Conservation (phyloP, 163 green algal genomes). For the Scenedesmus sp. region DNA sequence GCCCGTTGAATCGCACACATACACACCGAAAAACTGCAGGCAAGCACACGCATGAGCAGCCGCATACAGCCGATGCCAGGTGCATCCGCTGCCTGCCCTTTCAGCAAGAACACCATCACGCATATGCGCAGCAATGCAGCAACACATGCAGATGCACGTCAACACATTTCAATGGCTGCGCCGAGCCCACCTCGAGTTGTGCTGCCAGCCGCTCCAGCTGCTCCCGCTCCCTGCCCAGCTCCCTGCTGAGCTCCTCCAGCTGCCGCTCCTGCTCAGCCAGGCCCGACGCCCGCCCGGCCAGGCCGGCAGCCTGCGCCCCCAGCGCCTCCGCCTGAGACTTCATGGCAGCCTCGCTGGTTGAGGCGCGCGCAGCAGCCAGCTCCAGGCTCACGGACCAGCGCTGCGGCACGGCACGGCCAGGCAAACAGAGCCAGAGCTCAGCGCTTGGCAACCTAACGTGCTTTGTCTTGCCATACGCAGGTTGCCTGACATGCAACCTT, state of each 20-base stretch:
- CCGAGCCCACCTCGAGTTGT: slow-evolving; percentile 53
- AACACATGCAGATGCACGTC: not conserved
- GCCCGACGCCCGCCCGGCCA: slow-evolving; percentile 56
- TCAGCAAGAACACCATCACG: not conserved
- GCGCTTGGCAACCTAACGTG: too few species aligned
- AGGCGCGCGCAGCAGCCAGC: slow-evolving; percentile 58
- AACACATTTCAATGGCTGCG: not conserved
- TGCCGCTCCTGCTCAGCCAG: slow-evolving; percentile 49
- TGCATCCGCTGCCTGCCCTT: too few species aligned
- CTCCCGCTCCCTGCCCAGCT: slow-evolving; percentile 64
- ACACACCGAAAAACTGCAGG: not conserved
- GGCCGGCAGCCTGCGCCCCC: slow-evolving; percentile 58
- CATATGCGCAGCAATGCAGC: not conserved
- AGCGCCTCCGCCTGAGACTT: slow-evolving; percentile 48
- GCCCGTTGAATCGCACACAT: not conserved
- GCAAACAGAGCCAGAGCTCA: not conserved
- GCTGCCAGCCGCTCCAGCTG: slow-evolving; percentile 60
- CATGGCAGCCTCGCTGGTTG: slow-evolving; percentile 40
- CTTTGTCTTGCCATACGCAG: too few species aligned
- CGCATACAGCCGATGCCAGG: not conserved
- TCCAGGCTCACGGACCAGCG: slow-evolving; percentile 42
- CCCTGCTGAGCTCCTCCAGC: slow-evolving; percentile 54
- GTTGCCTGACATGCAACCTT: too few species aligned
- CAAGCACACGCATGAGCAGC: not conserved
- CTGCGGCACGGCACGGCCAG: slow-evolving; percentile 1